phyloP scores from a whole-genome alignment of 768 basidiomycete species.

The Amanita pallidorosea region DNA sequence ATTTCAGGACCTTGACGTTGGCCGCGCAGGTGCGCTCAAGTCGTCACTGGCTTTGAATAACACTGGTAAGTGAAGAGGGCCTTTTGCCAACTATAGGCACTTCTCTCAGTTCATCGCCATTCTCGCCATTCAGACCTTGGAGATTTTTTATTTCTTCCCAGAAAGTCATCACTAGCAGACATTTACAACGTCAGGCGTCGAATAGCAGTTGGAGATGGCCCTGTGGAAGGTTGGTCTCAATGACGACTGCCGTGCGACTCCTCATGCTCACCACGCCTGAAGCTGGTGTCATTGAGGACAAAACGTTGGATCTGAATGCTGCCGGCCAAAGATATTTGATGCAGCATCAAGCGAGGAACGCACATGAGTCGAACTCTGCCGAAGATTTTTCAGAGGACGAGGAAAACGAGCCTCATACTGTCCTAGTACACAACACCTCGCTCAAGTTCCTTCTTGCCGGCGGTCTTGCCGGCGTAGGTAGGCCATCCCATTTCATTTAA shows the following conservation, averaged over 20 bases:
- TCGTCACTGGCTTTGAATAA: constrained; percentile 38
- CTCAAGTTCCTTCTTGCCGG: constrained; percentile 89
- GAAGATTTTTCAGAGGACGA: constrained; percentile 45
- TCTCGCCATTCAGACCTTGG: constrained; percentile 57
- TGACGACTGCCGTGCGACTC: not conserved
- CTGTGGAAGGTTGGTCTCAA: constrained; percentile 61
- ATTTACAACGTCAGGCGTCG: constrained; percentile 69
- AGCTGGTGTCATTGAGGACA: constrained; percentile 71
- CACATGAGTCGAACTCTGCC: constrained; percentile 28
- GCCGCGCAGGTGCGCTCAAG: constrained; percentile 54
- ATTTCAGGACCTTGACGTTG: constrained; percentile 84
- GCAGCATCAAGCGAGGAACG: constrained; percentile 16
- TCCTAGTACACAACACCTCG: constrained; percentile 61
- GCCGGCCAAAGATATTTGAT: constrained; percentile 8
- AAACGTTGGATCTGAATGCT: constrained; percentile 2
- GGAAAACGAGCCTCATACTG: constrained; percentile 48
- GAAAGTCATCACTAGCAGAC: constrained; percentile 70
- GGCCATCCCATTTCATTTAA: constrained; percentile 29
- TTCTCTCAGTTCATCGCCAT: constrained; percentile 72
- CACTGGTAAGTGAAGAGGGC: constrained; percentile 41
- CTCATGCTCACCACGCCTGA: constrained; percentile 6
- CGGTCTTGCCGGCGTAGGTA: constrained; percentile 89
- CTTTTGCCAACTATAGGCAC: constrained; percentile 49
- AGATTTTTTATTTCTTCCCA: constrained; percentile 81
- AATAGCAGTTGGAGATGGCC: constrained; percentile 55